Evolutionary conservation across 371 early-diverging fungal genomes (phyloP), one percentile per base, ranked within the genome.

Genomic region (Cokeromyces recurvatus): DNA sequence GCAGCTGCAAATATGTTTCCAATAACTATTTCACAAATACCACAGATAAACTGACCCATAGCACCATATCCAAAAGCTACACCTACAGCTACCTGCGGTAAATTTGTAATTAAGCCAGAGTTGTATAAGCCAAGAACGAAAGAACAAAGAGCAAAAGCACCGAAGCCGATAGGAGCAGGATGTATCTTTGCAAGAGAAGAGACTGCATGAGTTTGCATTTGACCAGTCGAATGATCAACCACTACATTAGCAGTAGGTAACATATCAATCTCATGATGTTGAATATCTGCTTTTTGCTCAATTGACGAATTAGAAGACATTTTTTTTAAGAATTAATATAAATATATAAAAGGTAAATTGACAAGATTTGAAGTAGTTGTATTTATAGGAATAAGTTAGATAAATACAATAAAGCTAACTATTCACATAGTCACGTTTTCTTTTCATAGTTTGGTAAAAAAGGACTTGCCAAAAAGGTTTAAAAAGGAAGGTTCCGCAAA

Each of bases 1-100:
- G 71, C 67, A 29, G 64, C 67, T 24, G 60, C 61, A 39, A 64
- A 71, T 17, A 62, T 64, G 34, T 71, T 64, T 4, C 71, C 71
- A 14, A 48, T 37, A 15, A 59, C 27, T 15, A 64, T 15, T 46
- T 64, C 64, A 40, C 43, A 44, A 21, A 71, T 53, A 42, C 67
- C 71, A 27, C 54, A 53, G 22, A 67, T 43, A 20, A 66, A 62
- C 43, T 71, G 71, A 32, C 65, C 62, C 40, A 67, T 57, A 11
- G 55, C 67, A 29, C 59, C 56, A 29, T 62, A 64, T 32, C 71
- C 71, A 35, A 71, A 51, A 4, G 64, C 59, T 17, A 67, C 57
- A 40, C 71, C 71, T 11, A 62, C 51, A 5, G 64, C 60, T 1
- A 61, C 62, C 27, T 64, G 63, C 23, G 71, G 71, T 12, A 71